phyloP scores from a whole-genome alignment of 73 alveolate species.

The Symbiodinium pilosum region DNA sequence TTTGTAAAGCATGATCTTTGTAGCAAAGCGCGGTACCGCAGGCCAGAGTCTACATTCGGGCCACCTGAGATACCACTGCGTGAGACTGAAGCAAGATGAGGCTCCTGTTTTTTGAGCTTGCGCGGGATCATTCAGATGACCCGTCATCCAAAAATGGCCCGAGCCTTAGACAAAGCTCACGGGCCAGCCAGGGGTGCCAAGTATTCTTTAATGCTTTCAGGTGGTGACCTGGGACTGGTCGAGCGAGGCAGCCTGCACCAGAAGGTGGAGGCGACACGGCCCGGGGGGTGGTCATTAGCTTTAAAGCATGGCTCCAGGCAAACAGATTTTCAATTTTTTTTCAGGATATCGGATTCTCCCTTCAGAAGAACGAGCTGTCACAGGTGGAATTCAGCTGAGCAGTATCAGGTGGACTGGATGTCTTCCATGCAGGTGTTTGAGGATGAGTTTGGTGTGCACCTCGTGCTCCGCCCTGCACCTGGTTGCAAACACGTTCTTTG shows the following conservation, averaged over 20 bases:
- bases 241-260: conserved; percentile 68
- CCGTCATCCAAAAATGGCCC: conserved; percentile 68
- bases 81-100: too few species aligned
- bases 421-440: conserved; percentile 27
- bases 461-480: not conserved
- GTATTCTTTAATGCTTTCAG: not conserved
- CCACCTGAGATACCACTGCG: not conserved
- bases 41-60: not conserved
- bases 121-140: conserved; percentile 87
- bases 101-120: conserved; percentile 65
- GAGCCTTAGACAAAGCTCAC: not conserved
- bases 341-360: conserved; percentile 53
- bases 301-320: too few species aligned
- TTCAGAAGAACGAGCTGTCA: conserved; percentile 56
- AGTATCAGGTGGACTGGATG: not conserved
- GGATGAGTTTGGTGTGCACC: conserved; percentile 87
- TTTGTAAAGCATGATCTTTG: not conserved
- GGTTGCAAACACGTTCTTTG: not conserved
- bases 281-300: too few species aligned
- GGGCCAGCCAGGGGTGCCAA: not conserved
- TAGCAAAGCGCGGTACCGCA: not conserved
- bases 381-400: not conserved
- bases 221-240: conserved; percentile 72
- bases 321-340: not conserved
- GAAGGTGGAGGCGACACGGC: conserved; percentile 52